These are phyloP conservation scores for Phaeodactylum tricornutum DNA, from an alignment of 108 stramenopile species.

Conservation along the genomic window DNA sequence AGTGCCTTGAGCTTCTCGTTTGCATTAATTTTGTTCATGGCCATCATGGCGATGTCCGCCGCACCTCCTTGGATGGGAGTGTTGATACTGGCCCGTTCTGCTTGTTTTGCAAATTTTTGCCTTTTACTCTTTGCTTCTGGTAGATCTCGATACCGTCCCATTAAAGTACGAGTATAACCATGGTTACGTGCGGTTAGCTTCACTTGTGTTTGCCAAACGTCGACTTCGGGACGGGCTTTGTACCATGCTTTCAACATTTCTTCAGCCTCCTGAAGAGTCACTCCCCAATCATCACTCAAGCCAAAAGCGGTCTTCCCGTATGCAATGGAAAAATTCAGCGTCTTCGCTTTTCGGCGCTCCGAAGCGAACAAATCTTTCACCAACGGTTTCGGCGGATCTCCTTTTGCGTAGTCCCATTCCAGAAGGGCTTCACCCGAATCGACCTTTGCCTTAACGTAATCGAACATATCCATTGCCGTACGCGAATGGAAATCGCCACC, in stretches of 20 bases:
- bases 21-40: slow-evolving; percentile 94
- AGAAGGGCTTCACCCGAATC: slow-evolving; percentile 90
- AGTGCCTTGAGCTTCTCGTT: slow-evolving; percentile 63
- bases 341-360: slow-evolving; percentile 98
- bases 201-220: slow-evolving; percentile 84
- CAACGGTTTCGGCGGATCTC: slow-evolving; percentile 87
- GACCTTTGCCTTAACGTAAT: slow-evolving; percentile 87
- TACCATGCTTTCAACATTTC: slow-evolving; percentile 95
- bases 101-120: slow-evolving; percentile 48
- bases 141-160: slow-evolving; percentile 91
- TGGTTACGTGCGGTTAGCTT: slow-evolving; percentile 53
- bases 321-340: slow-evolving; percentile 98
- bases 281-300: slow-evolving; percentile 94
- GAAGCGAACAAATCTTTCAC: slow-evolving; percentile 95
- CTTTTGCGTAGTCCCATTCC: slow-evolving; percentile 95
- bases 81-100: slow-evolving; percentile 96
- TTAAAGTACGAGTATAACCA: slow-evolving; percentile 85
- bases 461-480: slow-evolving; percentile 98
- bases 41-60: slow-evolving; percentile 99
- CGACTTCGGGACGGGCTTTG: slow-evolving; percentile 89
- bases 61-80: slow-evolving; percentile 99
- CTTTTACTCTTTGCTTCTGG: slow-evolving; percentile 61
- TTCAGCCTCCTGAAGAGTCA: slow-evolving; percentile 80
- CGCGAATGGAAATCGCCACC: slow-evolving; percentile 98
- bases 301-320: slow-evolving; percentile 99